Conservation (phyloP, 768 basidiomycete genomes). For the Kwoniella pini region DNA sequence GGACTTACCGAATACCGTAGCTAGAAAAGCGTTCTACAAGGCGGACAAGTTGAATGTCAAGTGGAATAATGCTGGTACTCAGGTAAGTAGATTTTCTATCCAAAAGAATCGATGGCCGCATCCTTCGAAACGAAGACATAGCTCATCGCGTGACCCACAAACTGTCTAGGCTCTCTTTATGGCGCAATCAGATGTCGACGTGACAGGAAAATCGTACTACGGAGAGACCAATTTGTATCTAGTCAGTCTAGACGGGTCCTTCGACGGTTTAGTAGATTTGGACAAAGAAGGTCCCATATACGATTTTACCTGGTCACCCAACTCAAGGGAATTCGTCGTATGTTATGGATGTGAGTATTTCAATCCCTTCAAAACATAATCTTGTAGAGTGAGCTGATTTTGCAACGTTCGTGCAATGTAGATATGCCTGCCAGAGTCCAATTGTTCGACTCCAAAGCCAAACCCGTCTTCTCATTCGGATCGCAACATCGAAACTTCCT, state of each 20-base stretch:
- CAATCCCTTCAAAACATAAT: not conserved
- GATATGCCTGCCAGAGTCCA: conserved; percentile 94
- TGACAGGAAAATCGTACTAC: conserved; percentile 95
- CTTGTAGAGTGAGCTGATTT: too few relatives aligned
- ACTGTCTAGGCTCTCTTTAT: conserved; percentile 65
- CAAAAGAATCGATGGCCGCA: too few relatives aligned
- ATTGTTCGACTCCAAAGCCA: conserved; percentile 87
- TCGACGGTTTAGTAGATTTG: conserved; percentile 76
- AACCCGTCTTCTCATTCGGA: conserved; percentile 86
- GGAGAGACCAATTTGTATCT: conserved; percentile 96
- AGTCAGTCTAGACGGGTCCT: conserved; percentile 86
- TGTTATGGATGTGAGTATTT: conserved; percentile 85
- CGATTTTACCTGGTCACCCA: conserved; percentile 94
- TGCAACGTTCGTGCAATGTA: conserved; percentile 48
- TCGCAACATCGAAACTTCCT: conserved; percentile 86
- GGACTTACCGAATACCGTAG: conserved; percentile 69
- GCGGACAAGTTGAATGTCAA: conserved; percentile 90
- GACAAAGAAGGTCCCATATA: conserved; percentile 98
- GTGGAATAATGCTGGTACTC: conserved; percentile 93
- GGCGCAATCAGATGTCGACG: conserved; percentile 95
- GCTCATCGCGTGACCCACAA: too few relatives aligned
- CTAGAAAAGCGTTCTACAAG: conserved; percentile 85
- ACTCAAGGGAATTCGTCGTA: conserved; percentile 93
- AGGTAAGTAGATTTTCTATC: conserved; percentile 58
- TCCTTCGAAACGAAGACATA: too few relatives aligned